phyloP scores from a whole-genome alignment of 805 yeast species.

The Wickerhamomyces bovis region DNA sequence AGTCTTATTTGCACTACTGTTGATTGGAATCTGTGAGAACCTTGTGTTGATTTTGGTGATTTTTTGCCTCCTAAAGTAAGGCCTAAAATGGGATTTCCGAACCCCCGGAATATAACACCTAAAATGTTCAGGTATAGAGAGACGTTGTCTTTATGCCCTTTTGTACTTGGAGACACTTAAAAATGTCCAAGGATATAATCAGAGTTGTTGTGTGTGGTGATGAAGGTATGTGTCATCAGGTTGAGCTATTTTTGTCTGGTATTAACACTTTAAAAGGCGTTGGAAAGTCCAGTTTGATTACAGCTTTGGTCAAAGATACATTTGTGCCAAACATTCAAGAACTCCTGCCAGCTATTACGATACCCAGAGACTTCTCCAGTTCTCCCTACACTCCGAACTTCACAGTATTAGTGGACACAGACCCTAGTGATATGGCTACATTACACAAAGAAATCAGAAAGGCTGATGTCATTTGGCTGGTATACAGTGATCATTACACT shows the following conservation, averaged over 20 bases:
- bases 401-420: conserved; percentile 77
- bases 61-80: not conserved
- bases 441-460: conserved; percentile 70
- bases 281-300: conserved; percentile 75
- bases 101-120: not conserved
- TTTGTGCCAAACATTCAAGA: conserved; percentile 73
- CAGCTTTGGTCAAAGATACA: conserved; percentile 75
- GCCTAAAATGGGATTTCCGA: not conserved
- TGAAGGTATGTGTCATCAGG: conserved; percentile 42
- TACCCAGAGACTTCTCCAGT: conserved; percentile 65
- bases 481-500: conserved; percentile 89
- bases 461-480: conserved; percentile 92
- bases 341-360: conserved; percentile 76
- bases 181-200: conserved; percentile 45
- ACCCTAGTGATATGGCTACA: conserved; percentile 52
- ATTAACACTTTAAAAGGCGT: conserved; percentile 35
- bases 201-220: conserved; percentile 93
- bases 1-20: not conserved
- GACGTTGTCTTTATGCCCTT: too few species aligned
- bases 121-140: too few species aligned
- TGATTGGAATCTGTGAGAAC: not conserved
- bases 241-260: not conserved
- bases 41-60: not conserved
- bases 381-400: conserved; percentile 54
- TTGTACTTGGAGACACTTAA: not conserved